Evolutionary conservation across 106 monocot genomes (phyloP).

Genomic region (Alisma plantagoaquatica): DNA sequence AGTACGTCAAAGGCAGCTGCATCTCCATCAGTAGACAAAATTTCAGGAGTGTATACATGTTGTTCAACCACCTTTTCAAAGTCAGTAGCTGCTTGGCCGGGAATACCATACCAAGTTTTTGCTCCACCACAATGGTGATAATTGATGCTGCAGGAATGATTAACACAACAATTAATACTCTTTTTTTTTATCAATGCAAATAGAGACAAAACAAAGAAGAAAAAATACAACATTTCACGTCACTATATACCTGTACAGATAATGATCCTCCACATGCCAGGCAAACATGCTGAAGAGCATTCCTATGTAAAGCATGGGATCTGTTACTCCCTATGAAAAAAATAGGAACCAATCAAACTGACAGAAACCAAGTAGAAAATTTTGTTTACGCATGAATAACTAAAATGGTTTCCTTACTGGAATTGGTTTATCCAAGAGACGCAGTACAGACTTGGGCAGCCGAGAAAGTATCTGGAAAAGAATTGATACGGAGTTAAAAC

Average conservation of each 20-base stretch:
- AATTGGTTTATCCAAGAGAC: conserved; percentile 53
- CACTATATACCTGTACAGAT: conserved; percentile 63
- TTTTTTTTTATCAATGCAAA: not conserved
- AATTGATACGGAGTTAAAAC: not conserved
- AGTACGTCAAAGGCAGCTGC: conserved; percentile 84
- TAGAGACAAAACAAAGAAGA: not conserved
- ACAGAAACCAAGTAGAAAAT: not conserved
- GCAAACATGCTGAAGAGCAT: conserved; percentile 99
- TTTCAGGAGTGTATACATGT: conserved; percentile 60
- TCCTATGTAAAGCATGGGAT: conserved; percentile 98
- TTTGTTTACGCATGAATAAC: not conserved
- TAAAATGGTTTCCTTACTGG: conserved; percentile 40
- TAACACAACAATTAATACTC: not conserved
- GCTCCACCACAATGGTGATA: conserved; percentile 98
- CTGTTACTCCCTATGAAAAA: conserved; percentile 76
- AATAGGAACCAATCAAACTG: not conserved
- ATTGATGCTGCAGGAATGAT: conserved; percentile 80
- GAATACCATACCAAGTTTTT: conserved; percentile 98
- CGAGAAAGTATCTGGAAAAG: conserved; percentile 56
- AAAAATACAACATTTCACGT: not conserved
- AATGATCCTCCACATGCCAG: conserved; percentile 99
- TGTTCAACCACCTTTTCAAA: conserved; percentile 64
- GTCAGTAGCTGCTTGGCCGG: conserved; percentile 64
- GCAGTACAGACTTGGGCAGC: conserved; percentile 52
- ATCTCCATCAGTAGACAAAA: conserved; percentile 46